Base-by-base conservation (phyloP, 768 basidiomycete genomes). In the Auriscalpium microsporum region DNA sequence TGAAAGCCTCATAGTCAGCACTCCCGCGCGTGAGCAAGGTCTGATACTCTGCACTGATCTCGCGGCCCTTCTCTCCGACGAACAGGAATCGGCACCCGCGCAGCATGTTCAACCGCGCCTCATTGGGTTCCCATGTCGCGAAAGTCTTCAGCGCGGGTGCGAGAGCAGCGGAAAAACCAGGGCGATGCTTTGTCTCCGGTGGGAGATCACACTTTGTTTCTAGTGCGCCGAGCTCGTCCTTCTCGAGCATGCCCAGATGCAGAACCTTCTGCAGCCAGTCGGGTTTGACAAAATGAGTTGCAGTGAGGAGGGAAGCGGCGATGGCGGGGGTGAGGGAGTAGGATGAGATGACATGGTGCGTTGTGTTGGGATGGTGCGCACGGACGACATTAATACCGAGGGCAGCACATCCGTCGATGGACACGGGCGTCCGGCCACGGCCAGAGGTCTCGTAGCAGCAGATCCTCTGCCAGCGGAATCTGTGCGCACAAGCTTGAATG, bases 251-350 rank as follows among this genome's bases (percentile, higher is more conserved):
- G 8, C 82, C 82, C 0, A 81, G 70, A 2, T 76, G 74, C 34
- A 89, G 56, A 34, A 87, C 63, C 54, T 88, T 82, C 8, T 68
- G 66, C 23, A 90, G 68, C 88, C 88, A 91, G 48, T 84, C 82
- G 0, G 76, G 73, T 55, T 75, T 87, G 35, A 85, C 86, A 48
- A 90, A 76, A 10, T 76, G 73, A 13, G 78, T 73, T 0, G 77
- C 71, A 3, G 78, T 77, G 14, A 90, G 68, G 10, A 90, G 73
- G 11, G 87, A 86, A 0, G 77, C 69, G 0, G 80, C 81, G 21
- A 82, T 71, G 0, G 73, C 57, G 0, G 81, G 68, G 8, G 73
- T 77, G n/a, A 81, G 71, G 4, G 73, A 64, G 54, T 78, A 80
- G 19, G 73, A 75, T 4, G 80, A 61, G 4, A 75, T 74, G 50